Evolutionary conservation across 805 yeast genomes (phyloP).

Genomic region (Starmerella bombicola): DNA sequence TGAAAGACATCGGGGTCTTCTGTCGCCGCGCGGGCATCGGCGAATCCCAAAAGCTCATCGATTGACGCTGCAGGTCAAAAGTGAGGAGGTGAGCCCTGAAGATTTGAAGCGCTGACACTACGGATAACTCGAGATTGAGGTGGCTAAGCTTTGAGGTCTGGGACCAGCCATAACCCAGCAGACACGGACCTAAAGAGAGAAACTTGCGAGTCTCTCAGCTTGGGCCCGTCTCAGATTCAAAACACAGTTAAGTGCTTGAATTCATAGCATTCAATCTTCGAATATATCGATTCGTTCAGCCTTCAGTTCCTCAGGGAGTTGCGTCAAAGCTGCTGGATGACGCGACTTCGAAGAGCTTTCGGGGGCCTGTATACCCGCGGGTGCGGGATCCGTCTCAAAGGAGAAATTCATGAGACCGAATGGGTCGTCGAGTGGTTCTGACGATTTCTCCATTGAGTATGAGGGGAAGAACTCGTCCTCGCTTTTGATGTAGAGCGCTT

Average conservation of each 20-base stretch:
- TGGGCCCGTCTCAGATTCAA: too few relatives aligned
- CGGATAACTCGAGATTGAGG: too few relatives aligned
- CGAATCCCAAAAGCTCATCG: constrained; percentile 23
- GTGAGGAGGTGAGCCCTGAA: constrained; percentile 18
- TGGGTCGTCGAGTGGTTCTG: constrained; percentile 5
- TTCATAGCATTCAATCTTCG: too few relatives aligned
- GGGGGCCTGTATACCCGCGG: constrained; percentile 13
- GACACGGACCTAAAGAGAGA: too few relatives aligned
- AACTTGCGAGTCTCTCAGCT: too few relatives aligned
- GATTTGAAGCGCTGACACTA: too few relatives aligned
- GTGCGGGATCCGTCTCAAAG: constrained; percentile 13
- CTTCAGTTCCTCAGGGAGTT: background rate
- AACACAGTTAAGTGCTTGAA: too few relatives aligned
- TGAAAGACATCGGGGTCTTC: constrained; percentile 21
- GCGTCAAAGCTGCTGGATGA: constrained; percentile 27
- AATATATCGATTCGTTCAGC: too few relatives aligned
- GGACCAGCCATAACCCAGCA: constrained; percentile 17
- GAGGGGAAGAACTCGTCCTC: constrained; percentile 15
- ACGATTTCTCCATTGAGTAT: constrained; percentile 6
- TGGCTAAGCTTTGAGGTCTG: too few relatives aligned
- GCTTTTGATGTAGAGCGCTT: constrained; percentile 13
- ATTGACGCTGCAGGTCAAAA: constrained; percentile 28
- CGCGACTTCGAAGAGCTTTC: constrained; percentile 26
- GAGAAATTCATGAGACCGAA: constrained; percentile 10
- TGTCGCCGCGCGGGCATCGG: constrained; percentile 18